Conservation (phyloP, 1,284 basidiomycete species). For the Rhodotorula sp. region DNA sequence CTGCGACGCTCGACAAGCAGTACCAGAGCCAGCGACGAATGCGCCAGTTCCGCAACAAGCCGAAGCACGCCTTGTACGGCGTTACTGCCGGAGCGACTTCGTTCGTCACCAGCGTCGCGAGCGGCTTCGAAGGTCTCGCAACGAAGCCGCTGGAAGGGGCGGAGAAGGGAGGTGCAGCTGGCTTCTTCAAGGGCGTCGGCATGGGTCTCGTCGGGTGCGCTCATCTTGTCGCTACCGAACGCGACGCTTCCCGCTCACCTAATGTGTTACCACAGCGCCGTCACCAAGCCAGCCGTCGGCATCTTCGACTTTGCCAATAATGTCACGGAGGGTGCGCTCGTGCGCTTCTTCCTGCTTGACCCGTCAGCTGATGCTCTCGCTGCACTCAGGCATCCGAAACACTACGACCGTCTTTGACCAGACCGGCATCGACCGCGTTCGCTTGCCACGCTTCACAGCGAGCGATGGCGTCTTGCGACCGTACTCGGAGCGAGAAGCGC, state of each 20-base stretch:
- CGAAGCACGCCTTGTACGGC: conserved; percentile 95
- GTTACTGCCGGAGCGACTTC: conserved; percentile 92
- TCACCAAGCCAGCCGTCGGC: conserved; percentile 96
- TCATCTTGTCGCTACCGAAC: background rate
- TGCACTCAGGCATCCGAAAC: conserved; percentile 71
- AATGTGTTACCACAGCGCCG: conserved; percentile 56
- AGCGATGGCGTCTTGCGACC: conserved; percentile 79
- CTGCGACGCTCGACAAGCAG: conserved; percentile 93
- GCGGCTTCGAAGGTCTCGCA: conserved; percentile 92
- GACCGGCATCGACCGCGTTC: conserved; percentile 80
- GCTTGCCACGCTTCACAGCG: conserved; percentile 83
- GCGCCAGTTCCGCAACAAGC: conserved; percentile 87
- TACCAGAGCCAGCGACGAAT: conserved; percentile 87
- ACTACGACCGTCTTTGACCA: conserved; percentile 98
- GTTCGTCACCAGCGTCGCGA: conserved; percentile 88
- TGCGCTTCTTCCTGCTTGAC: background rate
- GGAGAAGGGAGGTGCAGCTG: conserved; percentile 86
- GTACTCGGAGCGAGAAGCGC: conserved; percentile 81
- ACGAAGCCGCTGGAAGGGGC: conserved; percentile 92
- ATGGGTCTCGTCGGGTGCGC: conserved; percentile 89
- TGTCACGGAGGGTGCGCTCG: conserved; percentile 68
- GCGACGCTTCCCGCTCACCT: background rate
- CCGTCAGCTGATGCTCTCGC: no score
- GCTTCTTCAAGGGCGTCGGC: conserved; percentile 97
- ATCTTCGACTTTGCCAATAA: conserved; percentile 95